A percentile compares a stretch with the other conserved stretches of the same genome.
phyloP scores from a whole-genome alignment of 2,329 filamentous ascomycete species.

The Trichoderma endophyticum region DNA sequence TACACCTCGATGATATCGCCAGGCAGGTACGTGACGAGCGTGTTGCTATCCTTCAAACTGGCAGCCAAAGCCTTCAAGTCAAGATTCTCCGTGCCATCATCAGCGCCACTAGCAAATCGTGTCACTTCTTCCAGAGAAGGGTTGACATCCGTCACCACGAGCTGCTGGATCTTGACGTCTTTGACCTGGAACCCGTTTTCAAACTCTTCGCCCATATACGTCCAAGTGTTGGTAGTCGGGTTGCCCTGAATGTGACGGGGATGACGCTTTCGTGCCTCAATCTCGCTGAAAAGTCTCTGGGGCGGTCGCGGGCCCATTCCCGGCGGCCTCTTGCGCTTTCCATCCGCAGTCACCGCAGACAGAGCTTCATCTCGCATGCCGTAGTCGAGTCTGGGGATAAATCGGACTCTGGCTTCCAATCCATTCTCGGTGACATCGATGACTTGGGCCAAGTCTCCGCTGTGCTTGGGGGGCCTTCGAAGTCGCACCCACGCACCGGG shows the following conservation, averaged over 20 bases:
- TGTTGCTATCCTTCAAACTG: slow-evolving; percentile 80
- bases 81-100: slow-evolving; percentile 90
- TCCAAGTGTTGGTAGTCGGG: slow-evolving; percentile 75
- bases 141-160: slow-evolving; percentile 86
- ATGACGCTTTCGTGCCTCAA: slow-evolving; percentile 86
- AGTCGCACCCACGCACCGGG: slow-evolving; percentile 91
- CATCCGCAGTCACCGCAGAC: slow-evolving; percentile 47
- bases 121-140: slow-evolving; percentile 93
- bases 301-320: slow-evolving; percentile 69
- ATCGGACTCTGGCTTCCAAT: slow-evolving; percentile 78
- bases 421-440: slow-evolving; percentile 92
- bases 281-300: slow-evolving; percentile 87
- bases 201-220: slow-evolving; percentile 84
- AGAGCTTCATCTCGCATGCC: slow-evolving; percentile 74
- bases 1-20: slow-evolving; percentile 97
- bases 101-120: slow-evolving; percentile 82
- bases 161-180: slow-evolving; percentile 83
- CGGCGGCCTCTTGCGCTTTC: slow-evolving; percentile 75
- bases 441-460: slow-evolving; percentile 86
- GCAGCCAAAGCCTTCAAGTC: slow-evolving; percentile 88
- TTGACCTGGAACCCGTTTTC: slow-evolving; percentile 91
- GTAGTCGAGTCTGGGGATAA: slow-evolving; percentile 91
- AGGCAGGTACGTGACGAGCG: slow-evolving; percentile 79
- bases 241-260: slow-evolving; percentile 62
- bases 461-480: slow-evolving; percentile 74